Evolutionary conservation across 2,329 filamentous ascomycete genomes (phyloP).

Genomic region (Hypoxylon sp.): DNA sequence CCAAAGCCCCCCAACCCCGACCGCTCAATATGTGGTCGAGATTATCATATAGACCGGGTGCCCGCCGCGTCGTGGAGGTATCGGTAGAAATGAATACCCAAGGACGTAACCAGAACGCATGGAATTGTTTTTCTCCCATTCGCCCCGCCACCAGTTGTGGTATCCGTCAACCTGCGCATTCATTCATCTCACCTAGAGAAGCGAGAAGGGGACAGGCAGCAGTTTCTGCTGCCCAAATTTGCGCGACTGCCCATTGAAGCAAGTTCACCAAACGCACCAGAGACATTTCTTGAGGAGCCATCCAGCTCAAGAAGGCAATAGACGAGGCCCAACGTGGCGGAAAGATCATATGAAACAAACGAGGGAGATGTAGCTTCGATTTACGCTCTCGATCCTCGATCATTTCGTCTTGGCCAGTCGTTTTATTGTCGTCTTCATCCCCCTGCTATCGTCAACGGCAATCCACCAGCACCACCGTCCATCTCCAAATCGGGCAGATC

Average conservation of each 20-base stretch:
- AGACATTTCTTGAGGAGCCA: conserved; percentile 44
- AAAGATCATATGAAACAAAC: conserved; percentile 47
- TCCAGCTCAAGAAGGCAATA: conserved; percentile 45
- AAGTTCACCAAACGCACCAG: conserved; percentile 45
- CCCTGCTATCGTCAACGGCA: conserved; percentile 28
- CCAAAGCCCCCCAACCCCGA: conserved; percentile 47
- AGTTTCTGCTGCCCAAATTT: conserved; percentile 42
- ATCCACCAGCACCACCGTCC: conserved; percentile 42
- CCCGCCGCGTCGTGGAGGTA: conserved; percentile 50
- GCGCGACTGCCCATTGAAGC: conserved; percentile 60
- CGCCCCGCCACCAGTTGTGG: conserved; percentile 50
- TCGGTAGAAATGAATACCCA: conserved; percentile 47
- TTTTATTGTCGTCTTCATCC: background rate
- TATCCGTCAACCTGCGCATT: conserved; percentile 49
- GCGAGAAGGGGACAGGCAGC: conserved; percentile 44
- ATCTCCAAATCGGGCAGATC: conserved; percentile 47
- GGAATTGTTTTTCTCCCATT: conserved; percentile 46
- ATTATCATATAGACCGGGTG: conserved; percentile 49
- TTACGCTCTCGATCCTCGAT: background rate
- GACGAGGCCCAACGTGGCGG: conserved; percentile 47
- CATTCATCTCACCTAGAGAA: conserved; percentile 47
- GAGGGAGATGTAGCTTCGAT: conserved; percentile 39
- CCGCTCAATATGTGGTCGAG: conserved; percentile 47
- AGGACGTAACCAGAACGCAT: conserved; percentile 45
- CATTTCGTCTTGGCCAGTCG: background rate